Evolutionary conservation across 148 eudicot genomes (phyloP).

Genomic region (Dianthus caryophyllus): DNA sequence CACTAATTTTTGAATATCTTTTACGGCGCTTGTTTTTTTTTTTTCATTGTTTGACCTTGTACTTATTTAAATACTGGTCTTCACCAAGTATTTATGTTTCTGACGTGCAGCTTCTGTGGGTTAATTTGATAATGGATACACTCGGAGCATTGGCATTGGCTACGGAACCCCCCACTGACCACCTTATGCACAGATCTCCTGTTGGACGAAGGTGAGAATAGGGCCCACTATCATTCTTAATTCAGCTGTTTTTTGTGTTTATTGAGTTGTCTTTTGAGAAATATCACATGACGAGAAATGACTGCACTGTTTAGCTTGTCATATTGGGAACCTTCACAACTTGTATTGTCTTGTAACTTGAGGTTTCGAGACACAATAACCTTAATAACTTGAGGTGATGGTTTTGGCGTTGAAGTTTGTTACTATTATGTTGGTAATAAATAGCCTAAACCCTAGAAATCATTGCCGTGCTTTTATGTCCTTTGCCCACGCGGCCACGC

Average conservation of each 20-base stretch:
- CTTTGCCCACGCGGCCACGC: too few relatives aligned
- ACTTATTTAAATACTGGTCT: conserved; percentile 11
- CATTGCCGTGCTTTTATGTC: too few relatives aligned
- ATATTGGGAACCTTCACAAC: neutral
- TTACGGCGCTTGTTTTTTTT: neutral
- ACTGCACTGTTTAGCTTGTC: neutral
- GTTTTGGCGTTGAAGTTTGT: neutral
- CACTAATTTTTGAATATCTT: neutral
- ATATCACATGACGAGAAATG: too few relatives aligned
- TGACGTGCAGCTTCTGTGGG: conserved; percentile 82
- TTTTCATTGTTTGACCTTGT: conserved; percentile 3
- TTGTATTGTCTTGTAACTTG: too few relatives aligned
- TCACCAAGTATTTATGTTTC: conserved; percentile 3
- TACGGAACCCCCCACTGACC: conserved; percentile 95
- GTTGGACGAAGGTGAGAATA: conserved; percentile 80
- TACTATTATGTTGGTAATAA: too few relatives aligned
- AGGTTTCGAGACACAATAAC: too few relatives aligned
- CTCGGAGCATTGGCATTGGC: conserved; percentile 97
- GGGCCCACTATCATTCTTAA: neutral
- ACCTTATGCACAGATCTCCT: conserved; percentile 79
- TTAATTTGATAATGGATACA: conserved; percentile 94
- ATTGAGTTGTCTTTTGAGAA: neutral
- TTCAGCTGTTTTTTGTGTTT: neutral
- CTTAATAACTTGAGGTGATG: neutral
- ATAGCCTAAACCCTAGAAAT: too few relatives aligned